phyloP scores from a whole-genome alignment of 2,329 filamentous ascomycete species.

The Ilyonectria mors-panacis region DNA sequence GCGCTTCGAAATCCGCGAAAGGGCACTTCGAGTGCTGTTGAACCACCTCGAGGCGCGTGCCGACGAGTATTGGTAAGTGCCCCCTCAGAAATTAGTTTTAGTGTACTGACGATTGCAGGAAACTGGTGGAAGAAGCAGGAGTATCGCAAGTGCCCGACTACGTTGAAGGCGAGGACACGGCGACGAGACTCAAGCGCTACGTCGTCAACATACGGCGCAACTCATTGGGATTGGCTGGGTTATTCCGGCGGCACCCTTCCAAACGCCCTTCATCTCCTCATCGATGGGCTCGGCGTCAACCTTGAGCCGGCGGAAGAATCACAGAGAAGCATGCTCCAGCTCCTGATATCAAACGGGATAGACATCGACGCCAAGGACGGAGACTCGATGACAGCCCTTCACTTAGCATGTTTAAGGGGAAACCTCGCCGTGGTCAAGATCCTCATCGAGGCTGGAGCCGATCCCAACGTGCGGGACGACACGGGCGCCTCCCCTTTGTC shows the following conservation, averaged over 20 bases:
- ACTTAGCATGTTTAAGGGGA: conserved; percentile 19
- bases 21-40: conserved; percentile 34
- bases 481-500: conserved; percentile 28
- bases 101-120: conserved; percentile 36
- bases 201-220: conserved; percentile 33
- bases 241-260: neutral
- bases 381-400: conserved; percentile 30
- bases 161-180: conserved; percentile 1
- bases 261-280: conserved; percentile 37
- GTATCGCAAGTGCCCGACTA: conserved; percentile 5
- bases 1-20: conserved; percentile 19
- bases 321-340: conserved; percentile 18
- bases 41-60: conserved; percentile 35
- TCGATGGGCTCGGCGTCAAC: neutral
- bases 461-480: conserved; percentile 32
- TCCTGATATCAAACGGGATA: conserved; percentile 32
- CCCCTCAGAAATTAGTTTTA: neutral
- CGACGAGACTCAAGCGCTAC: conserved; percentile 27
- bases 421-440: conserved; percentile 10
- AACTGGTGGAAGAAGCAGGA: conserved; percentile 31
- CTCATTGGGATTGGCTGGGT: neutral
- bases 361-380: conserved; percentile 39
- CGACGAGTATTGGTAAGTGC: conserved; percentile 39
- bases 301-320: neutral
- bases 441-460: conserved; percentile 39